These are phyloP conservation scores for Plasmodiophora brassicae DNA, from an alignment of 208 protist species.

Conservation along the genomic window DNA sequence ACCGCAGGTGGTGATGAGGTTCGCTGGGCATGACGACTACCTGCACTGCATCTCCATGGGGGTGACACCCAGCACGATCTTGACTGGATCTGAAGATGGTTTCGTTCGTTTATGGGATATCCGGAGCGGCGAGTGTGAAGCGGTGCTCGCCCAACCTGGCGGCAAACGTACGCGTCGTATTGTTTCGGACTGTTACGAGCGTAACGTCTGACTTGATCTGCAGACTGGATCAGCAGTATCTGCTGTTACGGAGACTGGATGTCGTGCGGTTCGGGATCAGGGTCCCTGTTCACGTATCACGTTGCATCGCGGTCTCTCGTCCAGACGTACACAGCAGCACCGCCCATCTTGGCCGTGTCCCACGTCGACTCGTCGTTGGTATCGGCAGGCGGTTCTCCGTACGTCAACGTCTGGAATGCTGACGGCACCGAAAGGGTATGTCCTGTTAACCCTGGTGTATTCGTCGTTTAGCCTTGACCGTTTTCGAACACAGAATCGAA, in stretches of 20 bases:
- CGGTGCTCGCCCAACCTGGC: neutral
- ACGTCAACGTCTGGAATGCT: neutral
- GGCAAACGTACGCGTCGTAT: neutral
- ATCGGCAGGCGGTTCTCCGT: neutral
- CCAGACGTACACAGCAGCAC: neutral
- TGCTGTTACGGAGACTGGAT: neutral
- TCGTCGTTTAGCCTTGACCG: too few relatives aligned
- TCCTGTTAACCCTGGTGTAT: too few relatives aligned
- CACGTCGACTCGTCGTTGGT: neutral
- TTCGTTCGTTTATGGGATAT: neutral
- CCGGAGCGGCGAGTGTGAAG: neutral
- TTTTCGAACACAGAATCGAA: too few relatives aligned
- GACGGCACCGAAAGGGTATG: neutral
- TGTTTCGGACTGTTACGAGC: neutral
- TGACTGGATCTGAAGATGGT: constrained; percentile 15
- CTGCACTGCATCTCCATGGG: constrained; percentile 7
- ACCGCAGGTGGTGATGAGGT: neutral
- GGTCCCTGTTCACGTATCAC: neutral
- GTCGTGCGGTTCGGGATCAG: neutral
- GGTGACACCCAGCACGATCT: neutral
- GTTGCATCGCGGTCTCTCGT: neutral
- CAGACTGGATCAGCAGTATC: neutral
- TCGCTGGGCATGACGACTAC: neutral
- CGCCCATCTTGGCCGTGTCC: neutral
- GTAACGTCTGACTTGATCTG: neutral